These are phyloP conservation scores for Chlamydomonas reinhardtii DNA, from an alignment of 163 green algal species.

Conservation along the genomic window DNA sequence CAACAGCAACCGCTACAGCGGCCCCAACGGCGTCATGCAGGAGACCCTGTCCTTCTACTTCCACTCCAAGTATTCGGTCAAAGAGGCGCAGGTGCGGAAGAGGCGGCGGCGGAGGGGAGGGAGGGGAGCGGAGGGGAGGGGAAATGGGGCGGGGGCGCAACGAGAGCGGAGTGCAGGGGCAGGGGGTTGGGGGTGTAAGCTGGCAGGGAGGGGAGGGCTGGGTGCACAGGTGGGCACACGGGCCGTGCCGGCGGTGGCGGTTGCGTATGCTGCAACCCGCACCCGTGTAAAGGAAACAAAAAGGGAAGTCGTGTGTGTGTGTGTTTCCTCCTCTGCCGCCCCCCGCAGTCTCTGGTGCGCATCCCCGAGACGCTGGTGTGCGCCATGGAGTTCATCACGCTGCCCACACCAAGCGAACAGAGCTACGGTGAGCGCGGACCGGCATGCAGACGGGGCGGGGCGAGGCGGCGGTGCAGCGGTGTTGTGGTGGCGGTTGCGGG, in stretches of 20 bases:
- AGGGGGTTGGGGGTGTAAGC: too few species aligned
- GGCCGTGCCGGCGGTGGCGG: too few species aligned
- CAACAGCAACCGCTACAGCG: conserved; percentile 85
- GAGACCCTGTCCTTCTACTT: conserved; percentile 83
- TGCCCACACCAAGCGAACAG: conserved; percentile 67
- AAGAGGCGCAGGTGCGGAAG: conserved; percentile 82
- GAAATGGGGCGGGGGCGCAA: not conserved
- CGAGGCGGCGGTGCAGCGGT: too few species aligned
- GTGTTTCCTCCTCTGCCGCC: too few species aligned
- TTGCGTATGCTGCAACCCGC: too few species aligned
- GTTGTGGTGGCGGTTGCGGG: too few species aligned
- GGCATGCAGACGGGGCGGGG: too few species aligned
- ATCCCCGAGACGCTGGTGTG: conserved; percentile 92
- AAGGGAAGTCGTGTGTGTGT: too few species aligned
- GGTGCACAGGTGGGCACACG: too few species aligned
- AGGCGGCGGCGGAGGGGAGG: not conserved
- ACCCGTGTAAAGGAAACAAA: too few species aligned
- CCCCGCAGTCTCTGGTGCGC: conserved; percentile 76
- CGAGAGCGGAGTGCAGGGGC: too few species aligned
- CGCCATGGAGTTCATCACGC: conserved; percentile 93
- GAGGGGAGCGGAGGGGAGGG: not conserved
- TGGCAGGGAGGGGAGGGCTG: not conserved
- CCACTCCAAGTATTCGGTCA: conserved; percentile 80
- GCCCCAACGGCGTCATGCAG: conserved; percentile 86
- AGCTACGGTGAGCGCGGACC: not conserved